Base-by-base conservation (phyloP, 495 filamentous ascomycete genomes). In the Neohortaea acidophila region DNA sequence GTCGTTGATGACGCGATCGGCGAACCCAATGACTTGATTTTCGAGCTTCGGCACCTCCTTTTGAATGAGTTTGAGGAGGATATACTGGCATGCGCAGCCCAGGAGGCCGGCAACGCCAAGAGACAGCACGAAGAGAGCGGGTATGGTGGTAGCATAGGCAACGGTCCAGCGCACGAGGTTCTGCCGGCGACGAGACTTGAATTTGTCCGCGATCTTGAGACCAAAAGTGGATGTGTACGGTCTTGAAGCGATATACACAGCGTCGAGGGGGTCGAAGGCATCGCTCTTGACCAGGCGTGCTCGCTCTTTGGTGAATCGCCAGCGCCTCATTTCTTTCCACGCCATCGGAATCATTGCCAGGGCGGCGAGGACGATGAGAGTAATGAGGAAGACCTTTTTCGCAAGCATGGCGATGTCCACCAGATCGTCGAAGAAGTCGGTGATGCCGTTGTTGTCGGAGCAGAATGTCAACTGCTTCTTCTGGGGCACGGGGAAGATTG, bases 401-500 rank as follows among this genome's bases (percentile, higher is more conserved):
- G 83, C 80, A 0, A 61, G 69, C 25, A 62, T 44, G 0, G 70
- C 64, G 6, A 82, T 66, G 10, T 70, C 58, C 17, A 68, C 65
- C 0, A 94, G 65, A 1, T 63, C 65, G 18, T 77, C 62, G 58
- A 97, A 97, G 69, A 96, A 96, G 43, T 78, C 67, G 54, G 79
- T 75, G 66, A 97, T 82, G 15, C 69, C 75, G 38, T 77, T 70
- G 61, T 87, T 83, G 58, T 77, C 68, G 22, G 83, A 77, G 63
- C 89, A 97, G 64, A 97, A 97, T 6, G 70, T 75, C 25, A 97
- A 62, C 14, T 73, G 60, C 52, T 87, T 67, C 59, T 91, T 94
- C 44, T 73, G 48, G 0, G 91, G 83, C 6, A 93, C 64, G 0
- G 84, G 81, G 41, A 97, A 80, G 3, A 80, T 51, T 10, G 69